These are phyloP conservation scores for Amylocystis lapponica DNA, from an alignment of 768 basidiomycete species.

Conservation along the genomic window DNA sequence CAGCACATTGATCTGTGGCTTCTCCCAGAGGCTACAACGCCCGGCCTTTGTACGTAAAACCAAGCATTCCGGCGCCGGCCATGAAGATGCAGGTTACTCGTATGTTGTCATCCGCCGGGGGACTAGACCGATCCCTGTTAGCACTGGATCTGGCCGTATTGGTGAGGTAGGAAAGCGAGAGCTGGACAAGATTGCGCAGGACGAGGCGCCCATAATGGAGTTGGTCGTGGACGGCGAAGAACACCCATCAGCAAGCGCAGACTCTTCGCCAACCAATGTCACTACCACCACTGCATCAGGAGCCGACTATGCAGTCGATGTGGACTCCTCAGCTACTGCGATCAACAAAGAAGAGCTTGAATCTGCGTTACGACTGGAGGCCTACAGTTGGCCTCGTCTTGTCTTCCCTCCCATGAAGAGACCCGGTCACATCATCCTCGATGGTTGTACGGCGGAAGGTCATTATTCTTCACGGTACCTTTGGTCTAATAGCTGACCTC, in stretches of 20 bases:
- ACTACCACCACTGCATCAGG: not conserved
- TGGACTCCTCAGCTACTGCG: not conserved
- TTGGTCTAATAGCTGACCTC: constrained; percentile 1
- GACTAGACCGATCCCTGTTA: constrained; percentile 42
- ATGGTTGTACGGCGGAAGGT: constrained; percentile 85
- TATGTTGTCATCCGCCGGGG: constrained; percentile 89
- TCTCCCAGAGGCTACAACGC: constrained; percentile 82
- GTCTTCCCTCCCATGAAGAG: constrained; percentile 90
- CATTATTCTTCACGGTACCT: constrained; percentile 6
- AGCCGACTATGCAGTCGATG: not conserved
- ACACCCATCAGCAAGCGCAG: not conserved
- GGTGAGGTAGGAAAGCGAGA: constrained; percentile 48
- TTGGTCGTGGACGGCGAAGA: constrained; percentile 14
- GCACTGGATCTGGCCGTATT: constrained; percentile 41
- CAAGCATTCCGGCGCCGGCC: constrained; percentile 79
- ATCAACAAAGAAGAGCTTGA: not conserved
- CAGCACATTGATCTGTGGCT: constrained; percentile 62
- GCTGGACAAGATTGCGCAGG: constrained; percentile 28
- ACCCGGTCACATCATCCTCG: constrained; percentile 87
- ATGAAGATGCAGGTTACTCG: constrained; percentile 85
- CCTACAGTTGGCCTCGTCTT: constrained; percentile 86
- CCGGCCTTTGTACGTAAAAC: constrained; percentile 82
- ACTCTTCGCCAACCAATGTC: not conserved
- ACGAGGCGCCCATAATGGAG: constrained; percentile 11
- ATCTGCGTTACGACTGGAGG: constrained; percentile 55